These are phyloP conservation scores for Trichoderma citrinoviride DNA, from an alignment of 2,329 filamentous ascomycete genomes.

Conservation along the genomic window DNA sequence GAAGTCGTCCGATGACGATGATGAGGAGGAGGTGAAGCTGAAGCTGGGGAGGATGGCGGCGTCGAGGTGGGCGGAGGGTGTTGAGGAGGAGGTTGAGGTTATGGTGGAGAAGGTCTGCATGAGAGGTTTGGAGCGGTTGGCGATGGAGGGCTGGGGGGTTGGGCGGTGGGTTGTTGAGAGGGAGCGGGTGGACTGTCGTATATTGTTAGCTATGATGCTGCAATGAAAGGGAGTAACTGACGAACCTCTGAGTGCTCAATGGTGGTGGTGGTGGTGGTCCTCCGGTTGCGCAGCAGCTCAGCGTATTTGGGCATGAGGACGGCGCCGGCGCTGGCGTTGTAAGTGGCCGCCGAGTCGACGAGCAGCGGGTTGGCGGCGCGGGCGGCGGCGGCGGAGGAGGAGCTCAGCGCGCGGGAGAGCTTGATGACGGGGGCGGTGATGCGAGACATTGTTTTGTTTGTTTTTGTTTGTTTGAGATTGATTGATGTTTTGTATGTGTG, in stretches of 20 bases:
- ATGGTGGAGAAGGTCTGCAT: constrained; percentile 63
- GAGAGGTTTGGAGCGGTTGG: constrained; percentile 50
- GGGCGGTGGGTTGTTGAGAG: constrained; percentile 50
- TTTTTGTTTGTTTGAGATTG: constrained; percentile 1
- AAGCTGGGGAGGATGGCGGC: constrained; percentile 50
- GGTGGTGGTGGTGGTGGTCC: constrained; percentile 25
- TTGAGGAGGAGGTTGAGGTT: constrained; percentile 43
- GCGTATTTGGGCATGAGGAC: constrained; percentile 48
- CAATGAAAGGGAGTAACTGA: constrained; percentile 17
- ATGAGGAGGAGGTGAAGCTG: constrained; percentile 12
- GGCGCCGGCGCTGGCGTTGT: constrained; percentile 40
- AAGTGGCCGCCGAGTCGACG: constrained; percentile 32
- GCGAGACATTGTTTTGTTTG: constrained; percentile 43
- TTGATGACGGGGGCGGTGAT: constrained; percentile 50
- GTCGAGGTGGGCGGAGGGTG: constrained; percentile 52
- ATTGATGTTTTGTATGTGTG: neutral
- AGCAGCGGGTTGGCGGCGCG: constrained; percentile 37
- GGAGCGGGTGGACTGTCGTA: constrained; percentile 36
- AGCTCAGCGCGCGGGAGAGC: constrained; percentile 46
- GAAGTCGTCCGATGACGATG: constrained; percentile 26
- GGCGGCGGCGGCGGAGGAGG: constrained; percentile 37
- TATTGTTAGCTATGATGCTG: neutral
- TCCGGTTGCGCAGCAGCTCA: constrained; percentile 42
- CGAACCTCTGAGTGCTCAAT: constrained; percentile 43
- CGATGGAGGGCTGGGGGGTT: constrained; percentile 44